Evolutionary conservation across 2,329 filamentous ascomycete species (phyloP), one percentile per base, ranked within the genome.

Genomic region (Fusarium torulosum): DNA sequence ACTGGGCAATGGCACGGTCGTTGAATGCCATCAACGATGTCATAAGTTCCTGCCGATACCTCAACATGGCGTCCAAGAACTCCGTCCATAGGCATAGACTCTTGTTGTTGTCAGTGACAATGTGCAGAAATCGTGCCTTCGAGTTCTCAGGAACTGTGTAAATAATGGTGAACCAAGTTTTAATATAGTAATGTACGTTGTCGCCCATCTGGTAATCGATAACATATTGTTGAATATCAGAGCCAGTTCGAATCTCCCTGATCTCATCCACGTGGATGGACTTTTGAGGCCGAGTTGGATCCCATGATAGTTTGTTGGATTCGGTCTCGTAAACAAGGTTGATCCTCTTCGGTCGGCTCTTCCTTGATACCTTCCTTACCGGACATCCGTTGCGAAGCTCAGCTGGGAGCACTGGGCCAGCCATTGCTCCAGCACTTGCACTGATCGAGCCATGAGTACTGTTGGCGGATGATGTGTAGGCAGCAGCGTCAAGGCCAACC

Each of bases 241-340:
- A 86, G 19, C 93, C 94, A 33, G 90, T 88, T 65, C 94, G 90
- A 46, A 98, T 94, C 75, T 97, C 94, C 74, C 92, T 91, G 73
- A 99, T 95, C 76, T 98, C 94, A 74, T 99, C 96, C 66, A 99
- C 92, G 77, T 97, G 96, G 67, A 99, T 91, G 53, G 88, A 89
- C 77, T 97, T 98, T 23, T 89, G 87, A 1, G 91, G 90, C 35
- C 92, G 89, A 10, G 86, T 88, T 45, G 89, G 86, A 77, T 97
- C 92, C 95, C 95, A 98, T 25, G 86, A 91, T 23, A 99, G 92
- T 78, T 94, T 96, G 63, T 92, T 94, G 3, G 91, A 87, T 74
- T 95, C 91, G 23, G 91, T 85, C 73, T 98, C 93, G 23, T 98
- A 88, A 52, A 90, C 88, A 33, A 90, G 82, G 27, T 81, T 81